These are phyloP conservation scores for Cutaneotrichosporon arboriforme DNA, from an alignment of 1,284 basidiomycete genomes.

Conservation along the genomic window DNA sequence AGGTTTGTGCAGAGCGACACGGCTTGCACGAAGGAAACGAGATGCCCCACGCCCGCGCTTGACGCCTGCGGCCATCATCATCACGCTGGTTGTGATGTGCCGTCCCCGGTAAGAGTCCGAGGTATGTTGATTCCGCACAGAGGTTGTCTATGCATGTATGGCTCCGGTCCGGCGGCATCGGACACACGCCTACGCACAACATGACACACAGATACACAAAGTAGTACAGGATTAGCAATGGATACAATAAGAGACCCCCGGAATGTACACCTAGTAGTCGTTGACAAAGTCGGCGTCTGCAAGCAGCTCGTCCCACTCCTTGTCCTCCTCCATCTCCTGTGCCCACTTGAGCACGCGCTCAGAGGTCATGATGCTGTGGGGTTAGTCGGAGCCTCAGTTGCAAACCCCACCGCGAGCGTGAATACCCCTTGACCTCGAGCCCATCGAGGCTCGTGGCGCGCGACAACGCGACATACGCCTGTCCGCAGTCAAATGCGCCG, in stretches of 20 bases:
- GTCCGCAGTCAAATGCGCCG: slow-evolving; percentile 52
- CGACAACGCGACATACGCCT: slow-evolving; percentile 40
- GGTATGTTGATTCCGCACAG: too few species aligned
- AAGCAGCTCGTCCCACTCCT: not conserved
- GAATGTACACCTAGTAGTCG: not conserved
- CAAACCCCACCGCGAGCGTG: not conserved
- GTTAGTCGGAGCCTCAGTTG: not conserved
- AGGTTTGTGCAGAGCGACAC: too few species aligned
- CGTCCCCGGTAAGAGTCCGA: too few species aligned
- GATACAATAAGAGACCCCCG: not conserved
- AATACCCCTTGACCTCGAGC: slow-evolving; percentile 21
- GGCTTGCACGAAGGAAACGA: too few species aligned
- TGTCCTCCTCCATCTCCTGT: slow-evolving; percentile 6
- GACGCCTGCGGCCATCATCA: too few species aligned
- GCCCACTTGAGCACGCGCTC: slow-evolving; percentile 9
- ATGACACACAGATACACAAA: too few species aligned
- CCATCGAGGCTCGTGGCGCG: slow-evolving; percentile 32
- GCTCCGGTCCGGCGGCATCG: too few species aligned
- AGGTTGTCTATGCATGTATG: too few species aligned
- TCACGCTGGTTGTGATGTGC: too few species aligned
- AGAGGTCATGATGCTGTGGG: slow-evolving; percentile 7
- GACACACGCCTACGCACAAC: too few species aligned
- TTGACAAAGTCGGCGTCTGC: not conserved
- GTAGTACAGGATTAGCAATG: too few species aligned
- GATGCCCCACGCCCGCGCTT: too few species aligned